A percentile compares a stretch with the other conserved stretches of the same genome.
Conservation (phyloP, 108 stramenopile species). For the Cyclotella baltica region DNA sequence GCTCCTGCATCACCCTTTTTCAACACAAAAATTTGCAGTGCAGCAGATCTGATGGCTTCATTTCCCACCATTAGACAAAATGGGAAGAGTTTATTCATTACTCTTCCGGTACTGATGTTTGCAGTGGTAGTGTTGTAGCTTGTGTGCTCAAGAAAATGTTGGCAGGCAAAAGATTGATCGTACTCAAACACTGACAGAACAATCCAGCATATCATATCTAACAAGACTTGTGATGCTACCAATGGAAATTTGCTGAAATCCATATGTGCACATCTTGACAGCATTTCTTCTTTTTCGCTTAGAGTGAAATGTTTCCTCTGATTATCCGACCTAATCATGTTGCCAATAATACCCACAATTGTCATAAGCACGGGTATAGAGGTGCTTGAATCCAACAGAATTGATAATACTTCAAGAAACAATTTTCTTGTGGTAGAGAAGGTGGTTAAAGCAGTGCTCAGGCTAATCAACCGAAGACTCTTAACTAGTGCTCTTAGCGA, state of each 20-base stretch:
- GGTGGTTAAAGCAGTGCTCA: conserved; percentile 47
- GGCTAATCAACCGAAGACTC: conserved; percentile 59
- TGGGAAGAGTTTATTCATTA: conserved; percentile 43
- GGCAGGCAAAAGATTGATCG: conserved; percentile 30
- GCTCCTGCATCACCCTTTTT: conserved; percentile 19
- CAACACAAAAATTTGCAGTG: conserved; percentile 35
- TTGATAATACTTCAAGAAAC: conserved; percentile 61
- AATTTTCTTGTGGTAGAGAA: conserved; percentile 65
- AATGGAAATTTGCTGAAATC: conserved; percentile 72
- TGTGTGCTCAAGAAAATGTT: conserved; percentile 27
- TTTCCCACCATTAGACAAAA: conserved; percentile 67
- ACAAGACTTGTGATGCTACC: conserved; percentile 66
- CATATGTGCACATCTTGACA: conserved; percentile 67
- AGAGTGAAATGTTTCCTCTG: conserved; percentile 58
- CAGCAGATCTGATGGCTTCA: conserved; percentile 26
- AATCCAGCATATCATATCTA: conserved; percentile 66
- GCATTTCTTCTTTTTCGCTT: conserved; percentile 68
- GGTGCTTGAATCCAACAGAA: conserved; percentile 74
- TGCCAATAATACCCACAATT: conserved; percentile 64
- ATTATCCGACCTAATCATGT: conserved; percentile 59
- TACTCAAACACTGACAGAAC: conserved; percentile 47
- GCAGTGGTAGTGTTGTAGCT: background rate
- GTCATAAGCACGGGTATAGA: conserved; percentile 67
- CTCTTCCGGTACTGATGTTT: background rate
- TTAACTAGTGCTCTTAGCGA: conserved; percentile 22